Percentiles rank a stretch among this genome's conserved stretches.
These are phyloP conservation scores for Apiospora marii DNA, from an alignment of 2,329 filamentous ascomycete species.

Conservation along the genomic window DNA sequence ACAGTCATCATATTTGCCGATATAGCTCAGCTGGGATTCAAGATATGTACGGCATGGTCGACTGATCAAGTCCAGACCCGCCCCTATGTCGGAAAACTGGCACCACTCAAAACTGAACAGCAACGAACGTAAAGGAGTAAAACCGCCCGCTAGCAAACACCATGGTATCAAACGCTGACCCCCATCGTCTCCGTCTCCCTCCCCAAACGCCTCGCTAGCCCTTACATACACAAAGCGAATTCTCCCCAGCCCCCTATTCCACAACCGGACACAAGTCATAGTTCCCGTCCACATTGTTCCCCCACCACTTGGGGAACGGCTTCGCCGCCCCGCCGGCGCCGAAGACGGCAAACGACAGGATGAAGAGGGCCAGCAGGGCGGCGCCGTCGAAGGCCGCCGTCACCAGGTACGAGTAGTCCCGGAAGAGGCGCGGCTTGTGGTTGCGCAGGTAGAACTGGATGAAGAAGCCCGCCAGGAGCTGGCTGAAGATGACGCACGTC, in stretches of 20 bases:
- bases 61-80: not conserved
- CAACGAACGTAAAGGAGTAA: not conserved
- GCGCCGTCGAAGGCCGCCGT: slow-evolving; percentile 62
- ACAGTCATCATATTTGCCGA: not conserved
- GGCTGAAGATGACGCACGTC: slow-evolving; percentile 61
- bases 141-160: not conserved
- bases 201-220: slow-evolving; percentile 5
- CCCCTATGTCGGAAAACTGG: not conserved
- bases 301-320: slow-evolving; percentile 63
- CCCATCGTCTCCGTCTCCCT: not conserved
- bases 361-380: slow-evolving; percentile 56
- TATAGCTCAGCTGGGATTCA: not conserved
- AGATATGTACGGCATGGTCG: not conserved
- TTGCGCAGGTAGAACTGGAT: slow-evolving; percentile 61
- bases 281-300: slow-evolving; percentile 57
- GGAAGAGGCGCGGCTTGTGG: slow-evolving; percentile 59
- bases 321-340: slow-evolving; percentile 54
- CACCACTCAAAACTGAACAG: not conserved
- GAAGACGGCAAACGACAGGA: slow-evolving; percentile 64
- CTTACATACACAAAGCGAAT: not conserved
- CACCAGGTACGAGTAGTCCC: slow-evolving; percentile 61
- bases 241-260: slow-evolving; percentile 36
- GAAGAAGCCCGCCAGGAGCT: slow-evolving; percentile 54
- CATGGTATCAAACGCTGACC: not conserved
- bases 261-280: slow-evolving; percentile 55